Evolutionary conservation across 257 asterid genomes (phyloP).

Genomic region (Coffea eugenioides): DNA sequence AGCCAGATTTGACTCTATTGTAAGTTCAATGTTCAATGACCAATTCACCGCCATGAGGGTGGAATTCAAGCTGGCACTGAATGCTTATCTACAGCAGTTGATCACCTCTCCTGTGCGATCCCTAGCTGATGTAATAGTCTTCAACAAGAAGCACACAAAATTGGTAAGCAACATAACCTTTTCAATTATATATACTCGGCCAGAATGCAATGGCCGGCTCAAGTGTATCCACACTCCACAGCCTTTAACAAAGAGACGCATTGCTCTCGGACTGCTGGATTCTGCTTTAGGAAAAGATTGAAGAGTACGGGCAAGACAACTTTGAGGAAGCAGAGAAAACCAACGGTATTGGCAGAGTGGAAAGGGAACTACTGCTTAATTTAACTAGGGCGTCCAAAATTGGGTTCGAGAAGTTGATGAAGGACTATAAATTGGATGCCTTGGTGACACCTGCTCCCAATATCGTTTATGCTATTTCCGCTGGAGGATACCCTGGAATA

Average conservation of each 20-base stretch:
- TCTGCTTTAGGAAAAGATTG: conserved; percentile 33
- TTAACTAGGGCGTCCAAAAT: conserved; percentile 14
- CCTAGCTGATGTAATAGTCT: conserved; percentile 35
- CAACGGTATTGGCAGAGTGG: conserved; percentile 33
- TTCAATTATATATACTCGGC: not conserved
- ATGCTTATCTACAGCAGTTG: conserved; percentile 36
- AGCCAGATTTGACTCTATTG: conserved; percentile 20
- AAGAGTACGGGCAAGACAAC: conserved; percentile 35
- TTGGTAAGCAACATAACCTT: conserved; percentile 21
- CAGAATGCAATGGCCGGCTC: not conserved
- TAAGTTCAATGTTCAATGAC: conserved; percentile 13
- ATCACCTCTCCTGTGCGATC: conserved; percentile 42
- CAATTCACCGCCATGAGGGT: conserved; percentile 22
- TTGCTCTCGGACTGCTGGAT: not conserved
- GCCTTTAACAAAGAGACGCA: not conserved
- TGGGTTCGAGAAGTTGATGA: conserved; percentile 40
- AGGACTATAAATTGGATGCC: conserved; percentile 36
- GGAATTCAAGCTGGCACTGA: conserved; percentile 42
- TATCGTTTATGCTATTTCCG: conserved; percentile 28
- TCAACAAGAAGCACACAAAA: conserved; percentile 33
- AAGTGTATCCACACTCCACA: no score
- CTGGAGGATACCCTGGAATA: conserved; percentile 52
- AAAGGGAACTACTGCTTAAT: conserved; percentile 26
- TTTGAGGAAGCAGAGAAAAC: conserved; percentile 44
- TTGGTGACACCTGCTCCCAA: conserved; percentile 18